Base-by-base conservation (phyloP, 257 asterid genomes). In the Solanum habrochaites region DNA sequence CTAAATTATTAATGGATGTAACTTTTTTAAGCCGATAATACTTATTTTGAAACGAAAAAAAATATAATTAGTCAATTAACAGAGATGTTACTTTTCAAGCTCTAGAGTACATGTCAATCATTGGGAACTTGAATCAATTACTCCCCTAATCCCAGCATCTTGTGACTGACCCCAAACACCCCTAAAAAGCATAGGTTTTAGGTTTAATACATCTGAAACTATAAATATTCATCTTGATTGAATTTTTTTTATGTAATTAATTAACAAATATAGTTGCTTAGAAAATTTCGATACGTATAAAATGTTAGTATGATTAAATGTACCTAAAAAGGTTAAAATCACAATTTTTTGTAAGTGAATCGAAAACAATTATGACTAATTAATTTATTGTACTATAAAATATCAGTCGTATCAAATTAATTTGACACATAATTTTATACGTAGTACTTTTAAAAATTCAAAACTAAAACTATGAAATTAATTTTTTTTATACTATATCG, bases 61-160 rank as follows among this genome's bases (percentile, higher is more conserved):
- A 64, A 64, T 62, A 62, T 62, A n/a, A 11, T 2, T 11, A 5
- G 7, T 8, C 73, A 43, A 71, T 73, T 39, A 82, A 82, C 12
- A 42, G 77, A 31, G 83, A 14, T 67, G 74, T 78, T 21, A 2
- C 52, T 83, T 67, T 77, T 73, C 25, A 85, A 78, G 69, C 42
- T 86, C n/a, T 83, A 49, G 83, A 89, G 83, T 70, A 83, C 89
- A 86, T 69, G 27, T 86, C 89, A 89, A 89, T 89, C 89, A 87
- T 89, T 87, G 85, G 91, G 37, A 87, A 78, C 89, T 87, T 89
- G 91, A 87, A 89, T 18, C 13, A 66, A 69, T 40, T 62, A 83
- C 89, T 89, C 88, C 91, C 88, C 52, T 66, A 74, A 49, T 45
- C 83, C 89, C 87, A 35, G 73, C 87, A 85, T 74, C 12, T 42